phyloP scores from a whole-genome alignment of 2,329 filamentous ascomycete genomes.

The Paraphoma sp. region DNA sequence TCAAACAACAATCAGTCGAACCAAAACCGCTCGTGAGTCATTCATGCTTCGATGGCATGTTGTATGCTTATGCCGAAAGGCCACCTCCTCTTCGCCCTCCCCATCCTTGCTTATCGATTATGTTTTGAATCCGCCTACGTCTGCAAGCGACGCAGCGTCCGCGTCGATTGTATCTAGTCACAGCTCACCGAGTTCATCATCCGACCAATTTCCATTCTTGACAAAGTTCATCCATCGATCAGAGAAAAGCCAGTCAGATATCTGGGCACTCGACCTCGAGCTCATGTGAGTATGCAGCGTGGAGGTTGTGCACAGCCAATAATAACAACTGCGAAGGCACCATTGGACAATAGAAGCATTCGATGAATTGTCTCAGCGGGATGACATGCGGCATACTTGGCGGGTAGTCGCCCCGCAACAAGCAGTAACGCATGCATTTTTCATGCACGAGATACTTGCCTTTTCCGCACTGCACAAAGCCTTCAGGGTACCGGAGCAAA shows the following conservation, averaged over 20 bases:
- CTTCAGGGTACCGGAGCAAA: conserved; percentile 32
- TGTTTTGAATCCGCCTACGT: conserved; percentile 24
- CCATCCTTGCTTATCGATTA: conserved; percentile 29
- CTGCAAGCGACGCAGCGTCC: conserved; percentile 10
- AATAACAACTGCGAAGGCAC: neutral
- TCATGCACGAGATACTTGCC: conserved; percentile 53
- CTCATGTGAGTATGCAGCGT: conserved; percentile 35
- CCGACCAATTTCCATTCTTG: conserved; percentile 42
- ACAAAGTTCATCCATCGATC: conserved; percentile 35
- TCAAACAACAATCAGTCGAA: conserved; percentile 17
- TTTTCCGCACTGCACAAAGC: conserved; percentile 50
- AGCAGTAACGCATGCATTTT: conserved; percentile 42
- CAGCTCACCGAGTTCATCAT: conserved; percentile 33
- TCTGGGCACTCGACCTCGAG: conserved; percentile 44
- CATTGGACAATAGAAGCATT: conserved; percentile 25
- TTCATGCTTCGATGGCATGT: neutral
- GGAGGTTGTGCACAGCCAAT: neutral
- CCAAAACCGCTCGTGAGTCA: conserved; percentile 20
- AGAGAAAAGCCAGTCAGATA: conserved; percentile 25
- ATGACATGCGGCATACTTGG: conserved; percentile 43
- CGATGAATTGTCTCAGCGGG: conserved; percentile 27
- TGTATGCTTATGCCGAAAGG: conserved; percentile 13
- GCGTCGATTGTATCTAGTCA: conserved; percentile 21
- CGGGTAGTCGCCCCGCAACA: conserved; percentile 41
- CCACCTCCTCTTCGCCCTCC: conserved; percentile 16